Base-by-base conservation (phyloP, 345 rosid genomes). In the Litchi chinensis region DNA sequence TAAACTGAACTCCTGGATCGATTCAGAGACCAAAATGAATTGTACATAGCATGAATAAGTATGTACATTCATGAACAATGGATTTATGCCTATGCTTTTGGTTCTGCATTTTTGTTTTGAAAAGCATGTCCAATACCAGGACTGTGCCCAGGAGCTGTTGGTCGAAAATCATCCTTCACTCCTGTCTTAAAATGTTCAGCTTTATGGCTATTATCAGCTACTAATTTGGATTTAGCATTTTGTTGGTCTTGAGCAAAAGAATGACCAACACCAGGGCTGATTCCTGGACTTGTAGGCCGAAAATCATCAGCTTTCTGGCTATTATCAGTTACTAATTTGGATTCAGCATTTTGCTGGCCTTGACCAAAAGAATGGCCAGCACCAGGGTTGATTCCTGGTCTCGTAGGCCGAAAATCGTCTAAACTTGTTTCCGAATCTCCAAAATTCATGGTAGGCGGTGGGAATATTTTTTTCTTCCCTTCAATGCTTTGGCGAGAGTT, bases 111-210 rank as follows among this genome's bases (percentile, higher is more conserved):
- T 74, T 68, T 68, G 76, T 77, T 50, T 56, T 10, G n/a, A 63
- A 32, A 37, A 68, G 75, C 75, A 82, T 91, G 92, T 60, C 90
- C 91, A 44, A 85, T 69, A 1, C 90, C 93, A 1, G 88, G 90
- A 79, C 90, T 89, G 73, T 84, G 89, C 16, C 89, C 88, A 0
- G 91, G 92, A 56, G 74, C 59, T 1, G 88, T 89, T n/a, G 93
- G 87, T 41, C 81, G 75, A 77, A 86, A 87, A 75, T 79, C 89
- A 52, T 88, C 83, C 8, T 69, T 80, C 0, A 73, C 64, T 70
- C 77, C 90, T 54, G 75, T 76, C 73, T 65, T 60, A 44, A 81
- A 80, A 46, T 68, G 74, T 48, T 57, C 57, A 44, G 59, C 79
- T 62, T 24, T 59, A 9, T 15, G 22, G 24, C 46, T 46, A 40